phyloP scores from a whole-genome alignment of 2,329 filamentous ascomycete genomes.

The Ophiocordyceps sinensis region DNA sequence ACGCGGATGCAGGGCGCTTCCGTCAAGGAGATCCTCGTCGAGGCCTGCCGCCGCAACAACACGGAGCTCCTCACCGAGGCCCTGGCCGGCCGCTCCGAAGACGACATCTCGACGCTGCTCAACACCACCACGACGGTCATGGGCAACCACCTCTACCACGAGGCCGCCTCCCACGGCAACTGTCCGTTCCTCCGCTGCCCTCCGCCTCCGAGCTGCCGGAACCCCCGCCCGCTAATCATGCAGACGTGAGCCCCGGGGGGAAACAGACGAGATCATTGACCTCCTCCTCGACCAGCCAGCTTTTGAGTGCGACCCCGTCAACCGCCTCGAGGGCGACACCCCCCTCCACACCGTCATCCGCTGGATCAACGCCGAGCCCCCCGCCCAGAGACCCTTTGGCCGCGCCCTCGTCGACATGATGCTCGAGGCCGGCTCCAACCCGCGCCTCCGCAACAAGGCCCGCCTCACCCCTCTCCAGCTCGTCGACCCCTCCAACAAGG shows the following conservation, averaged over 20 bases:
- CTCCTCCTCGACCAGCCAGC: slow-evolving; percentile 68
- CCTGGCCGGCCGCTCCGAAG: slow-evolving; percentile 45
- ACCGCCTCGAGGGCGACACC: slow-evolving; percentile 58
- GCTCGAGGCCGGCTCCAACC: slow-evolving; percentile 58
- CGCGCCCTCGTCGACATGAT: slow-evolving; percentile 61
- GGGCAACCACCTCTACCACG: slow-evolving; percentile 79
- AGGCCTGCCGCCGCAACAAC: slow-evolving; percentile 89
- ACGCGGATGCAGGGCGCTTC: slow-evolving; percentile 55
- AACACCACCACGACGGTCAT: slow-evolving; percentile 76
- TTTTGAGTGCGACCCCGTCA: slow-evolving; percentile 71
- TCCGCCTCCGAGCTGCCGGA: too few species aligned
- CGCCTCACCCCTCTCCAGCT: slow-evolving; percentile 59
- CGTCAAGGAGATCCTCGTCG: slow-evolving; percentile 71
- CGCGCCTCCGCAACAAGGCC: slow-evolving; percentile 51
- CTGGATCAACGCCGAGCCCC: slow-evolving; percentile 56
- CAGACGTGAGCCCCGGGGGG: neutral
- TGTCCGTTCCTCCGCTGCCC: slow-evolving; percentile 59
- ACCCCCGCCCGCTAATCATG: too few species aligned
- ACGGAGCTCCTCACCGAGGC: slow-evolving; percentile 68
- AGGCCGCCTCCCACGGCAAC: slow-evolving; percentile 74
- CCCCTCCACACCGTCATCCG: slow-evolving; percentile 67
- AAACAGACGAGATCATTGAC: slow-evolving; percentile 66
- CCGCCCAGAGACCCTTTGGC: slow-evolving; percentile 49
- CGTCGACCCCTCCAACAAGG: slow-evolving; percentile 54
- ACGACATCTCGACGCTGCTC: slow-evolving; percentile 60